Percentiles rank a stretch among this genome's conserved stretches.
Conservation (phyloP, 768 basidiomycete species). For the Mycena crocata region DNA sequence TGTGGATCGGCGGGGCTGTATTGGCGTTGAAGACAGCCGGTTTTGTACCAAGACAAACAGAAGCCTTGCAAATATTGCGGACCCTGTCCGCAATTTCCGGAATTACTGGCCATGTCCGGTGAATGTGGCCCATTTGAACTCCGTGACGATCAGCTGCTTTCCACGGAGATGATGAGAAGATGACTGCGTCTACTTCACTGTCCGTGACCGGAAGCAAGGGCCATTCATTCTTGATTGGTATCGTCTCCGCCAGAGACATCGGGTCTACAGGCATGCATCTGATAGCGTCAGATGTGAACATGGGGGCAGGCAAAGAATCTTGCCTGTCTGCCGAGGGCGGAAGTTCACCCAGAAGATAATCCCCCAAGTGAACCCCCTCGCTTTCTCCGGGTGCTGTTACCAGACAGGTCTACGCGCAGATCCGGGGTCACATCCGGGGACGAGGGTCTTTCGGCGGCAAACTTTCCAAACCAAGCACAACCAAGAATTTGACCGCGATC, state of each 20-base stretch:
- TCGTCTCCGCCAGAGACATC: background rate
- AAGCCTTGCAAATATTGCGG: background rate
- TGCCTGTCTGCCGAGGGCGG: slow-evolving; percentile 13
- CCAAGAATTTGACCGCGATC: background rate
- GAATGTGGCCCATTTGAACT: background rate
- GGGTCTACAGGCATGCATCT: background rate
- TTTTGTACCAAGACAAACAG: background rate
- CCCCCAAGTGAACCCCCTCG: slow-evolving; percentile 2
- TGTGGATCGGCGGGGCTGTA: too few species aligned
- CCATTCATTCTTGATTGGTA: background rate
- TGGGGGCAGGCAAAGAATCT: slow-evolving; percentile 10
- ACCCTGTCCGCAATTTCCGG: background rate
- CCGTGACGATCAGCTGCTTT: slow-evolving; percentile 1
- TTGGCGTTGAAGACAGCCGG: too few species aligned
- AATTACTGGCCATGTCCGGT: background rate
- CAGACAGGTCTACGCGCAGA: background rate
- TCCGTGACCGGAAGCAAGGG: background rate
- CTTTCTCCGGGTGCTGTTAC: slow-evolving; percentile 10
- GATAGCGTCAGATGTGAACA: slow-evolving; percentile 7
- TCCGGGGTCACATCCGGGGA: slow-evolving; percentile 9
- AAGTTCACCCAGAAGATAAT: background rate
- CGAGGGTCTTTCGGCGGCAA: background rate
- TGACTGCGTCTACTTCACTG: background rate
- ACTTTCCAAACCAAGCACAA: slow-evolving; percentile 1
- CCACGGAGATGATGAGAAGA: background rate